phyloP scores from a whole-genome alignment of 176 grass and related monocot genomes.

The Carex parvula region DNA sequence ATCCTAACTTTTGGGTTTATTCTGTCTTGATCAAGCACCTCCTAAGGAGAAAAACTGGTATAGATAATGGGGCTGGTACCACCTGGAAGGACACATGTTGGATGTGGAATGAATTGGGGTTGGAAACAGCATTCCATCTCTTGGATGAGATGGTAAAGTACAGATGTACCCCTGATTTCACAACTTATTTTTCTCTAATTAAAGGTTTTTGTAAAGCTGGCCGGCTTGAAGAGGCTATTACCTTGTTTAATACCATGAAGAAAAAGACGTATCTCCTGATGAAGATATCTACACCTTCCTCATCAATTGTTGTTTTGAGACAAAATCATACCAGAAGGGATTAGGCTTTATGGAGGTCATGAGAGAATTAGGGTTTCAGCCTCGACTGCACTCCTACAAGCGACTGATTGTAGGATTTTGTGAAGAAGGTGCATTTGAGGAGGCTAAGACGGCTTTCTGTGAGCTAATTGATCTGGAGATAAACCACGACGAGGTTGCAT shows the following conservation, averaged over 20 bases:
- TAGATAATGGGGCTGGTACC: background rate
- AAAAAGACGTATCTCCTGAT: constrained; percentile 49
- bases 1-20: constrained; percentile 64
- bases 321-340: constrained; percentile 55
- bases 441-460: constrained; percentile 51
- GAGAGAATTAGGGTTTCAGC: constrained; percentile 54
- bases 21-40: constrained; percentile 67
- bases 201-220: constrained; percentile 61
- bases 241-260: constrained; percentile 62
- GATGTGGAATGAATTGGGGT: constrained; percentile 57
- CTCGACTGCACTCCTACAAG: constrained; percentile 59
- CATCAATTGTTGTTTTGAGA: constrained; percentile 65
- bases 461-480: constrained; percentile 55
- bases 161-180: constrained; percentile 42
- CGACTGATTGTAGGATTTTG: constrained; percentile 61
- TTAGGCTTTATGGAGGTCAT: constrained; percentile 44
- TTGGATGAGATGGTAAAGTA: constrained; percentile 59
- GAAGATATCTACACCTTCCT: constrained; percentile 64
- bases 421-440: constrained; percentile 49
- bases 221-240: constrained; percentile 53
- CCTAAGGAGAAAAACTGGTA: constrained; percentile 38
- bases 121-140: constrained; percentile 50
- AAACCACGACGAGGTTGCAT: constrained; percentile 78
- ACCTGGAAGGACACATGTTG: constrained; percentile 36
- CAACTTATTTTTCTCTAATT: constrained; percentile 55